Percentiles rank a stretch among this genome's conserved stretches.
Evolutionary conservation across 768 basidiomycete genomes (phyloP).

Genomic region (Clavulina sp.): DNA sequence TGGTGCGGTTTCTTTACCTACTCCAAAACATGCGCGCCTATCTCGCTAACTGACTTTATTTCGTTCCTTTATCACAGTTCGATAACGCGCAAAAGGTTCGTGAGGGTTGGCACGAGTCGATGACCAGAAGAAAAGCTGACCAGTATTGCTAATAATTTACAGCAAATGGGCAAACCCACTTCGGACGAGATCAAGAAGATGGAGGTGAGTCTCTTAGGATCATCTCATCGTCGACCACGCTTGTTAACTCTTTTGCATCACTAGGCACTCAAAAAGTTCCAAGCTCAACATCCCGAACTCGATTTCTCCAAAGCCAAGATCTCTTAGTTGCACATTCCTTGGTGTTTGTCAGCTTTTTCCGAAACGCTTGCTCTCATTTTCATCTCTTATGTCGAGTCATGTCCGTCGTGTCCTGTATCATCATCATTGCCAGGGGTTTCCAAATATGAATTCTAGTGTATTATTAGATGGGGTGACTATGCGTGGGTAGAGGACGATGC

Average conservation of each 20-base stretch:
- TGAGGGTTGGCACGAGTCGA: constrained; percentile 3
- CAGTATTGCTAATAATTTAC: constrained; percentile 7
- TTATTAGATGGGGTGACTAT: too few species aligned
- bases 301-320: constrained; percentile 90
- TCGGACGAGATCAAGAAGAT: constrained; percentile 87
- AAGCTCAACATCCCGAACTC: constrained; percentile 77
- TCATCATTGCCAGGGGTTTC: too few species aligned
- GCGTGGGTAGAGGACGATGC: too few species aligned
- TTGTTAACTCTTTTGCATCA: constrained; percentile 3
- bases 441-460: too few species aligned
- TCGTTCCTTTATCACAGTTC: constrained; percentile 27
- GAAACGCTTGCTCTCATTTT: not conserved
- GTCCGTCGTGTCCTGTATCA: too few species aligned
- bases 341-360: too few species aligned
- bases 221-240: not conserved
- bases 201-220: constrained; percentile 58
- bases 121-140: constrained; percentile 6
- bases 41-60: not conserved
- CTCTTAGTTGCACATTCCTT: constrained; percentile 29
- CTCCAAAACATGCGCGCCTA: not conserved
- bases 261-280: constrained; percentile 76
- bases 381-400: too few species aligned
- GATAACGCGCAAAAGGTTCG: constrained; percentile 63
- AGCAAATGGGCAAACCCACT: constrained; percentile 94
- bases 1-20: constrained; percentile 41